These are phyloP conservation scores for Corynespora cassiicola DNA, from an alignment of 2,329 filamentous ascomycete genomes.

Conservation along the genomic window DNA sequence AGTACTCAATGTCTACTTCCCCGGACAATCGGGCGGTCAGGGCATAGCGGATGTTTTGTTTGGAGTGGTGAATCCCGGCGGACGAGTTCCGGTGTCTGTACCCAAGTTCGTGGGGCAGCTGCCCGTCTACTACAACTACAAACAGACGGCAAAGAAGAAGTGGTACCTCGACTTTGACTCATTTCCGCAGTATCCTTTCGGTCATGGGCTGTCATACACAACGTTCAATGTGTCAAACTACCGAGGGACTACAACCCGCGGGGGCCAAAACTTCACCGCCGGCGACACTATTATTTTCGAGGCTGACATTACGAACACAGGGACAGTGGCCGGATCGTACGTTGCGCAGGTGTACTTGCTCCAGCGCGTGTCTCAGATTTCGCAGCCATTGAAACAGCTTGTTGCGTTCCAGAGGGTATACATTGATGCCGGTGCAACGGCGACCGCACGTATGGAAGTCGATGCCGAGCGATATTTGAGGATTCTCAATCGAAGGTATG, in stretches of 20 bases:
- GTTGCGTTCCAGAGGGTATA: constrained; percentile 52
- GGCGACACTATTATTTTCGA: constrained; percentile 45
- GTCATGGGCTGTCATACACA: constrained; percentile 70
- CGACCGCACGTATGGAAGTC: constrained; percentile 40
- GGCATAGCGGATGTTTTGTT: constrained; percentile 77
- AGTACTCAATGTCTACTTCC: constrained; percentile 49
- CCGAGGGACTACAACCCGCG: constrained; percentile 26
- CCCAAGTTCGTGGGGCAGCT: constrained; percentile 64
- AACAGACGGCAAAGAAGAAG: constrained; percentile 65
- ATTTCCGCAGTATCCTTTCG: constrained; percentile 65
- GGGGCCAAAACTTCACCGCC: constrained; percentile 27
- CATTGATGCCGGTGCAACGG: constrained; percentile 41
- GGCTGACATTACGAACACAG: constrained; percentile 42
- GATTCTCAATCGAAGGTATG: constrained; percentile 49
- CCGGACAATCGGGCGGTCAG: constrained; percentile 78
- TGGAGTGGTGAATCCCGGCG: constrained; percentile 72
- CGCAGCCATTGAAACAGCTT: constrained; percentile 53
- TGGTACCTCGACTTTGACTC: constrained; percentile 59
- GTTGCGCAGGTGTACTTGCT: constrained; percentile 53
- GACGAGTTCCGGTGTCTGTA: constrained; percentile 73
- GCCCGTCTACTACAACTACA: constrained; percentile 70
- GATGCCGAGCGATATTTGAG: constrained; percentile 52
- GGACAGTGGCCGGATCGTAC: constrained; percentile 43
- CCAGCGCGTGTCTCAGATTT: constrained; percentile 47
- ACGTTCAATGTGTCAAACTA: constrained; percentile 55